These are phyloP conservation scores for Yamadazyma siamensis DNA, from an alignment of 1,139 yeast species.

Conservation along the genomic window DNA sequence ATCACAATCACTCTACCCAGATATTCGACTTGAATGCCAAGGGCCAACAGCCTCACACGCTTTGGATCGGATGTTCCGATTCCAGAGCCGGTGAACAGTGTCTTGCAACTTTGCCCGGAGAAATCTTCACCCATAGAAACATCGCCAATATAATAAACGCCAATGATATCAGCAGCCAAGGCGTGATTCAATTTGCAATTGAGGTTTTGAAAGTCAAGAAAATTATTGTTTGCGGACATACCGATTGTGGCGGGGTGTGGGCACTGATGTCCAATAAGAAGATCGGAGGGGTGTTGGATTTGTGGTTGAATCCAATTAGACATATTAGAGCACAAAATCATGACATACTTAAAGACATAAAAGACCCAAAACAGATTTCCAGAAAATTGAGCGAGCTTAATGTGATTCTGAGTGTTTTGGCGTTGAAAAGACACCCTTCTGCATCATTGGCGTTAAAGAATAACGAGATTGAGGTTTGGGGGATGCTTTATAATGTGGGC, in stretches of 20 bases:
- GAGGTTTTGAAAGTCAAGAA: conserved; percentile 81
- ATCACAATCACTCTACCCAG: conserved; percentile 54
- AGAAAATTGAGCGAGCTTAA: conserved; percentile 75
- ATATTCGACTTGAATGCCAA: conserved; percentile 68
- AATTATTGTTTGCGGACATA: conserved; percentile 93
- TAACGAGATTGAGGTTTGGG: conserved; percentile 84
- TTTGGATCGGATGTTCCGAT: conserved; percentile 96
- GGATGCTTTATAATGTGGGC: conserved; percentile 81
- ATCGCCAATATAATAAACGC: conserved; percentile 79
- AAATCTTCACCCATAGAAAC: conserved; percentile 88
- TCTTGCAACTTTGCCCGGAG: conserved; percentile 85
- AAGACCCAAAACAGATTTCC: conserved; percentile 56
- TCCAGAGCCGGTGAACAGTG: conserved; percentile 85
- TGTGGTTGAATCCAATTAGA: conserved; percentile 74
- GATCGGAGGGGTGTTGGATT: conserved; percentile 72
- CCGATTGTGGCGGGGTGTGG: conserved; percentile 96
- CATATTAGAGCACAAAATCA: conserved; percentile 64
- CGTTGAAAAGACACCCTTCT: conserved; percentile 66
- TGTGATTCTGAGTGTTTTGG: conserved; percentile 58
- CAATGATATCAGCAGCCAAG: conserved; percentile 72
- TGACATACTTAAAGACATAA: conserved; percentile 36
- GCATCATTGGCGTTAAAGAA: conserved; percentile 68
- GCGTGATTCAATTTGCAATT: conserved; percentile 87
- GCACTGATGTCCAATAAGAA: conserved; percentile 72
- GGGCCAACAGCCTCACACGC: conserved; percentile 91